phyloP scores from a whole-genome alignment of 352 stramenopile genomes.

The Phytophthora ramorum region DNA sequence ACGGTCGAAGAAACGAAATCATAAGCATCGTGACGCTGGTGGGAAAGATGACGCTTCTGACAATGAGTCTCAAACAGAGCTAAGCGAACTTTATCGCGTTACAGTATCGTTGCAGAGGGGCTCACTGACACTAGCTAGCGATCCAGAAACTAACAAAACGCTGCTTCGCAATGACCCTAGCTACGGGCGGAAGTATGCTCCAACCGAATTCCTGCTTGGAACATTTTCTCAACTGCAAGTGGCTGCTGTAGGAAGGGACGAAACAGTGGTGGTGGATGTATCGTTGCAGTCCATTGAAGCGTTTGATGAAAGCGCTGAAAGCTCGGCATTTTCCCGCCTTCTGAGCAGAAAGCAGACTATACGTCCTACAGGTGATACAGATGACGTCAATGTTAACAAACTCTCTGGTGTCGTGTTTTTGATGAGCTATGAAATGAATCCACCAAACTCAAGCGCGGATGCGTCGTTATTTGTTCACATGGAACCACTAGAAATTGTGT shows the following conservation, averaged over 20 bases:
- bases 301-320: slow-evolving; percentile 89
- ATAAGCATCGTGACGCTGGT: slow-evolving; percentile 39
- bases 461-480: slow-evolving; percentile 83
- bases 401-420: slow-evolving; percentile 81
- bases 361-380: slow-evolving; percentile 47
- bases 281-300: slow-evolving; percentile 89
- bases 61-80: slow-evolving; percentile 43
- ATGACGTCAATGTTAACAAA: slow-evolving; percentile 65
- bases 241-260: slow-evolving; percentile 66
- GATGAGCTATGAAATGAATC: slow-evolving; percentile 87
- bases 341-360: slow-evolving; percentile 74
- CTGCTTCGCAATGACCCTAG: slow-evolving; percentile 67
- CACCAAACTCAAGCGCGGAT: slow-evolving; percentile 65
- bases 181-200: slow-evolving; percentile 72
- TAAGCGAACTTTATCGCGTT: slow-evolving; percentile 73
- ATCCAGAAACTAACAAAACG: slow-evolving; percentile 73
- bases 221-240: slow-evolving; percentile 85
- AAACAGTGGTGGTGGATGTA: slow-evolving; percentile 81
- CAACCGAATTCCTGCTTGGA: slow-evolving; percentile 78
- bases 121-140: slow-evolving; percentile 78
- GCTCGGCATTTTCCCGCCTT: slow-evolving; percentile 79
- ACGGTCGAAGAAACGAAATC: slow-evolving; percentile 57
- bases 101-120: slow-evolving; percentile 76
- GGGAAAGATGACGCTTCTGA: slow-evolving; percentile 39
- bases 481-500: slow-evolving; percentile 87